Evolutionary conservation across 2,329 filamentous ascomycete species (phyloP).

Genomic region (Parafenestella ontariensis): DNA sequence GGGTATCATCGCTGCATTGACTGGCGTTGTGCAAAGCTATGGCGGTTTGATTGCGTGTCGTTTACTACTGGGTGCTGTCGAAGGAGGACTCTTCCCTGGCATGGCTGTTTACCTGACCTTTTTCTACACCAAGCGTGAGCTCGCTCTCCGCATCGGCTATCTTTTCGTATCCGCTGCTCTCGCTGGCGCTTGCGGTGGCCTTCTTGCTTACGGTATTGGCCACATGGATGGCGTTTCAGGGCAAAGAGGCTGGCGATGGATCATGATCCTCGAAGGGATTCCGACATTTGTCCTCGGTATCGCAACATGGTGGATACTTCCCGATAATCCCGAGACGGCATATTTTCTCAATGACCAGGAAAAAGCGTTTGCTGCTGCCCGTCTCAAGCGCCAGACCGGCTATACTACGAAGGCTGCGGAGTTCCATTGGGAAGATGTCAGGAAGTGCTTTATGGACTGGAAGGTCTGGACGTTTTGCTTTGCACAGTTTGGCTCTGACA

Average conservation of each 20-base stretch:
- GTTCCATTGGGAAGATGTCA: slow-evolving; percentile 69
- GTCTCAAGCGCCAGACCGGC: slow-evolving; percentile 59
- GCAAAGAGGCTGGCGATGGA: slow-evolving; percentile 73
- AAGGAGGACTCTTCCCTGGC: slow-evolving; percentile 75
- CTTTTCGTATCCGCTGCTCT: slow-evolving; percentile 75
- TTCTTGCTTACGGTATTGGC: slow-evolving; percentile 76
- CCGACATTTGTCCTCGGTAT: slow-evolving; percentile 63
- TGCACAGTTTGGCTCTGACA: slow-evolving; percentile 75
- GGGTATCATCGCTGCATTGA: slow-evolving; percentile 70
- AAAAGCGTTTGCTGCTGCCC: slow-evolving; percentile 62
- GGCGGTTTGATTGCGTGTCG: slow-evolving; percentile 71
- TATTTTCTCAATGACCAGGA: slow-evolving; percentile 67
- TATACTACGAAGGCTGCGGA: slow-evolving; percentile 58
- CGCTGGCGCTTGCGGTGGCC: slow-evolving; percentile 74
- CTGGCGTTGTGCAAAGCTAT: slow-evolving; percentile 71
- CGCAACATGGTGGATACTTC: slow-evolving; percentile 64
- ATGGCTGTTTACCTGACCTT: slow-evolving; percentile 74
- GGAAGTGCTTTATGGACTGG: slow-evolving; percentile 74
- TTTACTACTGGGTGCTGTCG: slow-evolving; percentile 71
- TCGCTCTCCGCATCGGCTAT: slow-evolving; percentile 75
- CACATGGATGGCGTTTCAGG: slow-evolving; percentile 73
- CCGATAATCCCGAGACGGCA: slow-evolving; percentile 71
- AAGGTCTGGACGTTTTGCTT: slow-evolving; percentile 75
- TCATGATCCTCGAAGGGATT: slow-evolving; percentile 69
- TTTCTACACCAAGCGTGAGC: slow-evolving; percentile 77